Base-by-base conservation (phyloP, 1,284 basidiomycete genomes). In the Fistulinella cinereoalba region DNA sequence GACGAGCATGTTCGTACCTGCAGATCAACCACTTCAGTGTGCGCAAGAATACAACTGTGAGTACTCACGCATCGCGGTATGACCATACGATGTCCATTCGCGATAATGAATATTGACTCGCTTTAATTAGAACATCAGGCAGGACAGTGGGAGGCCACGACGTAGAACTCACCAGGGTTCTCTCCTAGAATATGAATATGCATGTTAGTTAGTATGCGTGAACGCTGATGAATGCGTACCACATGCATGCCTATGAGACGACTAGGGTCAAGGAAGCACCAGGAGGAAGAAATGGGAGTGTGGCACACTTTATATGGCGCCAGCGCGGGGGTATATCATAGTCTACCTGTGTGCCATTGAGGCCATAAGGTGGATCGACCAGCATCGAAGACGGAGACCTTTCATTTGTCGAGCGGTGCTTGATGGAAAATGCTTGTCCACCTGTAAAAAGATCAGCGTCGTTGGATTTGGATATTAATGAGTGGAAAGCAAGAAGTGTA, bases 71-170 rank as follows among this genome's bases (percentile, higher is more conserved):
- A 47, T 71, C 52, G 25, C 82, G 71, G 60, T 80, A 80, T 38
- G 75, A 71, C 71, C 76, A 84, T 11, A 74, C 71, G 10, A 74
- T 72, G 53, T 85, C 81, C 67, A 85, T 64, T 41, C 68, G 58
- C 9, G 61, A 60, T n/a, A 50, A 57, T 1, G 52, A 49, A 44
- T 67, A 61, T 10, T 24, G 11, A 13, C 42, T 4, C 25, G 64
- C 65, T 67, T 32, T 18, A 48, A 44, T 16, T 6, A 38, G 45
- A 48, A n/a, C 15, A 23, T 57, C 25, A 27, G 28, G 27, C 16
- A n/a, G n/a, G n/a, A n/a, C n/a, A n/a, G n/a, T n/a, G n/a, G n/a
- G n/a, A n/a, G n/a, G n/a, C n/a, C n/a, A n/a, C n/a, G n/a, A n/a
- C n/a, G 24, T 15, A 23, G 21, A 18, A 43, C 51, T 3, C 46